phyloP scores from a whole-genome alignment of 371 early-diverging fungal species.

The Thermomucor indicae-seudaticae region DNA sequence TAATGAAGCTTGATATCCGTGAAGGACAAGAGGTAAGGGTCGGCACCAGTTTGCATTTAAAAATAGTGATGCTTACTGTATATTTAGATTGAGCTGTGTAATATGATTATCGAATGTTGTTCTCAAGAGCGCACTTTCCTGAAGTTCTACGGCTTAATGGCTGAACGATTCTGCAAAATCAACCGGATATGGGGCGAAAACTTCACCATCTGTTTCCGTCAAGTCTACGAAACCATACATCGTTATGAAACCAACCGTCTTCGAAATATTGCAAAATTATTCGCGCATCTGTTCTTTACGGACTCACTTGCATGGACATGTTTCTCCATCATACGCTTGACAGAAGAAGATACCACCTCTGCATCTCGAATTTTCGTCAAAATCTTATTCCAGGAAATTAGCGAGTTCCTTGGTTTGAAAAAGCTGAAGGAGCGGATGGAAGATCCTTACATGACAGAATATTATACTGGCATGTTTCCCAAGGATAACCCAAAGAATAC shows the following conservation, averaged over 20 bases:
- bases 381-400: constrained; percentile 89
- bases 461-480: constrained; percentile 87
- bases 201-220: constrained; percentile 76
- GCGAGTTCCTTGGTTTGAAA: constrained; percentile 80
- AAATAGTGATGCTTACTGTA: background rate
- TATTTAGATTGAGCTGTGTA: constrained; percentile 76
- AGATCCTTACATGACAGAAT: constrained; percentile 58
- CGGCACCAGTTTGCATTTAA: background rate
- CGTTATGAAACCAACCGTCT: constrained; percentile 92
- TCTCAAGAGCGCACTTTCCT: constrained; percentile 94
- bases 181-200: constrained; percentile 74
- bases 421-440: constrained; percentile 74
- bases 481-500: constrained; percentile 83
- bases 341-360: constrained; percentile 91
- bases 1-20: constrained; percentile 80
- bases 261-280: constrained; percentile 90
- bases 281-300: constrained; percentile 85
- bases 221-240: constrained; percentile 88
- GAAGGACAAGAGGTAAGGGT: constrained; percentile 73
- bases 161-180: constrained; percentile 91
- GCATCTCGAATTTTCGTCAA: constrained; percentile 97
- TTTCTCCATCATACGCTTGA: constrained; percentile 73
- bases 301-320: constrained; percentile 89
- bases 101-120: constrained; percentile 97
- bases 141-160: constrained; percentile 90